Evolutionary conservation across 192 early-diverging fungal species (phyloP).

Genomic region (Thamnidium elegans): DNA sequence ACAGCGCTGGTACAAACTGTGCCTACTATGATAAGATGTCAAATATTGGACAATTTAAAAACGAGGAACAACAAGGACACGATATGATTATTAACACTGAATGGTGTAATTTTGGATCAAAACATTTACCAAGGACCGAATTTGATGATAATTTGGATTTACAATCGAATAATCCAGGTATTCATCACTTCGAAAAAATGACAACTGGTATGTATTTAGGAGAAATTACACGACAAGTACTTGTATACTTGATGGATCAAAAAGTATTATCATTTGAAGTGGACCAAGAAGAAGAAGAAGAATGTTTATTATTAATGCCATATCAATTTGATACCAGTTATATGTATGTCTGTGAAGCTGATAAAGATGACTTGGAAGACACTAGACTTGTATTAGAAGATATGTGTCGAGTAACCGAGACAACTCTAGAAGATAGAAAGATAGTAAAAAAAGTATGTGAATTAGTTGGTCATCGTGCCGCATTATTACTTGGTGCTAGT

Average conservation of each 20-base stretch:
- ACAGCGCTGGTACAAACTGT: constrained; percentile 93
- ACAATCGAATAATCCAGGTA: constrained; percentile 71
- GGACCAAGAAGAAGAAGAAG: constrained; percentile 28
- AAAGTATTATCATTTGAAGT: constrained; percentile 55
- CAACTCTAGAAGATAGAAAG: constrained; percentile 72
- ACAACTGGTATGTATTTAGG: constrained; percentile 92
- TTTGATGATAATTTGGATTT: constrained; percentile 82
- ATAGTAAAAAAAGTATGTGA: constrained; percentile 76
- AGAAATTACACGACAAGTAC: constrained; percentile 76
- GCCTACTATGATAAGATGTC: constrained; percentile 63
- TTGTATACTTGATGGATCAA: constrained; percentile 76
- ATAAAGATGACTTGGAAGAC: constrained; percentile 59
- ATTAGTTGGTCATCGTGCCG: constrained; percentile 67
- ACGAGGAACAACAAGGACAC: neutral
- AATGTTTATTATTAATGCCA: constrained; percentile 54
- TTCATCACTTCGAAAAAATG: constrained; percentile 90
- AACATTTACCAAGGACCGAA: constrained; percentile 72
- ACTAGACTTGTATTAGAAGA: constrained; percentile 70
- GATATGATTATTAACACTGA: constrained; percentile 94
- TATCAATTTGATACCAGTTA: constrained; percentile 75
- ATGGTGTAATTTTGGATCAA: constrained; percentile 86
- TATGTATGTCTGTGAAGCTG: constrained; percentile 69
- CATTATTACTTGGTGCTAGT: constrained; percentile 60
- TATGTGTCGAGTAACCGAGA: constrained; percentile 58
- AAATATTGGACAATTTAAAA: constrained; percentile 48